These are phyloP conservation scores for Aphanoascus verrucosus DNA, from an alignment of 2,329 filamentous ascomycete species.

Conservation along the genomic window DNA sequence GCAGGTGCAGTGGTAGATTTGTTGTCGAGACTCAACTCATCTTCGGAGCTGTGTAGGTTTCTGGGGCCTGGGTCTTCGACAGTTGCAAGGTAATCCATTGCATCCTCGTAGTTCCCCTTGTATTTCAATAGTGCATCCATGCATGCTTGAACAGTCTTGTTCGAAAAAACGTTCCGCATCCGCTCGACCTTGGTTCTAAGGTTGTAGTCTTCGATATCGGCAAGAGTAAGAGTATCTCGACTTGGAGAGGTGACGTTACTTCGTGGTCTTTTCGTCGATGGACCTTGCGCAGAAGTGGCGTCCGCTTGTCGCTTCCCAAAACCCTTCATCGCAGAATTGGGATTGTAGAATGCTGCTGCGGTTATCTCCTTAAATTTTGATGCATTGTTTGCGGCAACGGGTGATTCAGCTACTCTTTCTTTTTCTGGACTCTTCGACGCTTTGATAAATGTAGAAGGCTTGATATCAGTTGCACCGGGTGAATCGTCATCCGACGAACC, in stretches of 20 bases:
- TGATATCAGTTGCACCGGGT: constrained; percentile 46
- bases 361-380: constrained; percentile 37
- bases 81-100: constrained; percentile 40
- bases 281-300: constrained; percentile 24
- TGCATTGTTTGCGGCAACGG: constrained; percentile 22
- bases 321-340: constrained; percentile 16
- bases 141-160: constrained; percentile 38
- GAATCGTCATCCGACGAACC: constrained; percentile 54
- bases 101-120: constrained; percentile 46
- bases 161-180: constrained; percentile 41
- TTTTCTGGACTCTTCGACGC: constrained; percentile 33
- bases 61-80: constrained; percentile 26
- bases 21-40: constrained; percentile 29
- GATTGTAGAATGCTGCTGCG: constrained; percentile 34
- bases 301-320: constrained; percentile 33
- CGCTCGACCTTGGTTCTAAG: constrained; percentile 43
- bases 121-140: constrained; percentile 42
- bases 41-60: constrained; percentile 32
- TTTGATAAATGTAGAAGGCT: constrained; percentile 47
- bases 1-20: constrained; percentile 8
- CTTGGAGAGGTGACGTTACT: constrained; percentile 18
- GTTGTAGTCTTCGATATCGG: constrained; percentile 43
- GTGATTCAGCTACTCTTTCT: constrained; percentile 32
- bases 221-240: constrained; percentile 34
- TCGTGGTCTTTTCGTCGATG: constrained; percentile 21